Conservation (phyloP, 2,329 filamentous ascomycete genomes). For the Penicillium freii region DNA sequence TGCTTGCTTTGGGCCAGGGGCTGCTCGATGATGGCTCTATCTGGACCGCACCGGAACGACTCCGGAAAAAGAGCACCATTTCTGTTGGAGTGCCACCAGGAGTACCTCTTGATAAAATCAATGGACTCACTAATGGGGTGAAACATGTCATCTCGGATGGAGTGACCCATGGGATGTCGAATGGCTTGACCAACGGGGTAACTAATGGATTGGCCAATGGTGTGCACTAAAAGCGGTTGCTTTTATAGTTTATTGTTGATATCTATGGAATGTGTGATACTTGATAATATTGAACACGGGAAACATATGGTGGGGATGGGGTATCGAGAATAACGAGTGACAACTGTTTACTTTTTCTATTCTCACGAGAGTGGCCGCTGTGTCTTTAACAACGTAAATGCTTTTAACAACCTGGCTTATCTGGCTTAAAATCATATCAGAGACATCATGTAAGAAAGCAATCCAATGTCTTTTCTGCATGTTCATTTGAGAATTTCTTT, state of each 20-base stretch:
- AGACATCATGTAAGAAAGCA: background rate
- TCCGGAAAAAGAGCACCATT: constrained; percentile 20
- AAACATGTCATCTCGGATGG: constrained; percentile 3
- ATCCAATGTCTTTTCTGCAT: too few relatives aligned
- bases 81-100: constrained; percentile 20
- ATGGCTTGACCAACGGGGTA: background rate
- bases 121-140: constrained; percentile 11
- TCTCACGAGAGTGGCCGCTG: background rate
- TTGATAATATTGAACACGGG: background rate
- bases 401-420: background rate
- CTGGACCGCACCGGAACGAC: constrained; percentile 20
- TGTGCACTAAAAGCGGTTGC: constrained; percentile 7
- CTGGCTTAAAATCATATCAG: background rate
- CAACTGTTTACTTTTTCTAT: background rate
- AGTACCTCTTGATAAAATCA: constrained; percentile 17
- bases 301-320: background rate
- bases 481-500: too few relatives aligned
- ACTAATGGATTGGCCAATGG: constrained; percentile 11
- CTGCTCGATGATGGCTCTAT: constrained; percentile 30
- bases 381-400: background rate
- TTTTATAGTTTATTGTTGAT: background rate
- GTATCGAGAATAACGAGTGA: background rate
- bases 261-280: background rate
- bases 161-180: background rate
- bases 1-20: constrained; percentile 37